Conservation (phyloP, 768 basidiomycete genomes). For the Suillus placidus region DNA sequence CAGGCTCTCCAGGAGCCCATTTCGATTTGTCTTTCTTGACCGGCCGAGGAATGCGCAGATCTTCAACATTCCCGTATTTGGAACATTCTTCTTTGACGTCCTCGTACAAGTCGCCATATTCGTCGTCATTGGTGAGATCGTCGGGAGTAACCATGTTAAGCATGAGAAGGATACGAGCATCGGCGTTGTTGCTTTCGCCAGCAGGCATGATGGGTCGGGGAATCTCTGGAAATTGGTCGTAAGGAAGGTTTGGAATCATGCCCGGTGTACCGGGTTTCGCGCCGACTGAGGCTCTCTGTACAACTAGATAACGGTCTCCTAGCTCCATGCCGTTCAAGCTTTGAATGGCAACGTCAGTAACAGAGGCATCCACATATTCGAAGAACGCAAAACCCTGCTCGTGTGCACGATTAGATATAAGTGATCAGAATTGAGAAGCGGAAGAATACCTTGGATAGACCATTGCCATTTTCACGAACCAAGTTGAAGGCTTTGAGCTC, state of each 20-base stretch:
- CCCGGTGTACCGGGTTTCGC: slow-evolving; percentile 74
- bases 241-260: slow-evolving; percentile 66
- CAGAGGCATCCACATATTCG: slow-evolving; percentile 88
- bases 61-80: slow-evolving; percentile 79
- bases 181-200: slow-evolving; percentile 58
- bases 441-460: slow-evolving; percentile 75
- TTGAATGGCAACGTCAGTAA: slow-evolving; percentile 95
- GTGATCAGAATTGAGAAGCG: neutral
- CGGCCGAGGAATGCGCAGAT: slow-evolving; percentile 87
- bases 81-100: slow-evolving; percentile 92
- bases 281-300: slow-evolving; percentile 95
- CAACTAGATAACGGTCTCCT: slow-evolving; percentile 92
- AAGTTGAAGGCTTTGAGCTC: slow-evolving; percentile 98
- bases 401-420: slow-evolving; percentile 7
- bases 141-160: slow-evolving; percentile 98
- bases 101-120: slow-evolving; percentile 93
- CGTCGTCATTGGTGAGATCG: slow-evolving; percentile 85
- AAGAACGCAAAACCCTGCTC: slow-evolving; percentile 96
- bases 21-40: slow-evolving; percentile 83
- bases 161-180: slow-evolving; percentile 91
- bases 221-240: slow-evolving; percentile 81
- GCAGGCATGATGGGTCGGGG: slow-evolving; percentile 89
- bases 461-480: slow-evolving; percentile 91
- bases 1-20: slow-evolving; percentile 67
- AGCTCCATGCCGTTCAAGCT: slow-evolving; percentile 98